Evolutionary conservation across 129 eudicot genomes (phyloP), one percentile per base, ranked within the genome.

Genomic region (Solidago caesia): DNA sequence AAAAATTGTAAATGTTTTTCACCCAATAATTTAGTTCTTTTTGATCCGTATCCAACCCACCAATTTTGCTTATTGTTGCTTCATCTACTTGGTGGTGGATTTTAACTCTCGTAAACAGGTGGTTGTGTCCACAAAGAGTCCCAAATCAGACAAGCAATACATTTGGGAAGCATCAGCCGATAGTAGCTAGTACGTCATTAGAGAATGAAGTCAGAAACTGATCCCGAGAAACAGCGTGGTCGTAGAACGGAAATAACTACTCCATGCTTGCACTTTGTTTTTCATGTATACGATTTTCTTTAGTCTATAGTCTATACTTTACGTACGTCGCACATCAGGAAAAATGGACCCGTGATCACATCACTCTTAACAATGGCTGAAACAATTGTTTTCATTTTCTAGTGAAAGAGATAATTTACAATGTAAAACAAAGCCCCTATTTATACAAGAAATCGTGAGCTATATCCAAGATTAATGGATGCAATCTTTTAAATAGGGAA

Each of bases 131-230:
- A 94, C 97, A 29, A 94, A 84, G 81, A 90, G 96, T 78, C 96
- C 99, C 33, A 87, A 65, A 64, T 91, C 99, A 33, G 97, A 91
- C 77, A 94, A 88, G 77, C 99, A 91, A 61, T 94, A 83, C 79
- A 66, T 91, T 15, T 94, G 97, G 97, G 99, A 94, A 85, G 89
- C 97, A 44, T 83, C 68, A 33, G 97, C 97, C 64, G 97, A 94
- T 11, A 90, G 96, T 73, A 87, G 91, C 80, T 86, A 93, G 0
- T 94, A 88, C 45, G 83, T 82, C 41, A 87, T 94, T 61, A 87
- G 53, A 82, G 97, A 91, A 82, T 0, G 0, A 21, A 21, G 21
- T 21, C 21, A 21, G 96, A 94, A 81, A 88, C 90, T 51, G 91
- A 94, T 76, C 97, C 99, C 10, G 87, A 82, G 59, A 94, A 94